Percentiles rank a stretch among this genome's conserved stretches.
These are phyloP conservation scores for Byssochlamys sp. DNA, from an alignment of 2,329 filamentous ascomycete genomes.

Conservation along the genomic window DNA sequence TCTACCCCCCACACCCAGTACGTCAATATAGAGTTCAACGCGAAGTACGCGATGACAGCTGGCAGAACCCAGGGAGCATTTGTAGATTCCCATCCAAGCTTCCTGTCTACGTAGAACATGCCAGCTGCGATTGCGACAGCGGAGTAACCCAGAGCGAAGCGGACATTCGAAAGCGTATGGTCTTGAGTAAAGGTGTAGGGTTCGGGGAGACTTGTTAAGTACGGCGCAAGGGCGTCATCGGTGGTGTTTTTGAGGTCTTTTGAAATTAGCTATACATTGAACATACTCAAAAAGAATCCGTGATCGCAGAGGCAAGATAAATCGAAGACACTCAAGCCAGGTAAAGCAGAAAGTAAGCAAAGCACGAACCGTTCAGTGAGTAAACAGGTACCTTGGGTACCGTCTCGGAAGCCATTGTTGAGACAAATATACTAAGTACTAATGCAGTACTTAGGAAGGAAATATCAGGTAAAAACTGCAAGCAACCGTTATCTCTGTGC, in stretches of 20 bases:
- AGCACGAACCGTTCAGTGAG: slow-evolving; percentile 33
- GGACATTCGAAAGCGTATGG: slow-evolving; percentile 70
- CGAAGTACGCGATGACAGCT: slow-evolving; percentile 69
- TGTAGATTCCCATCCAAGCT: slow-evolving; percentile 76
- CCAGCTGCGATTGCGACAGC: slow-evolving; percentile 71
- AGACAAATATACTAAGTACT: not conserved
- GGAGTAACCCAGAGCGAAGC: slow-evolving; percentile 70
- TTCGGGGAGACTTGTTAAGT: slow-evolving; percentile 71
- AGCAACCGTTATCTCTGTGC: not conserved
- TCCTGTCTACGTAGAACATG: slow-evolving; percentile 87
- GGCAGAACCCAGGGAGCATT: slow-evolving; percentile 65
- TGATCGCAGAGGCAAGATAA: not conserved
- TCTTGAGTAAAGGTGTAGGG: slow-evolving; percentile 61
- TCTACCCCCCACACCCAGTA: slow-evolving; percentile 80
- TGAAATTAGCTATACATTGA: slow-evolving; percentile 1
- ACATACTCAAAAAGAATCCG: not conserved
- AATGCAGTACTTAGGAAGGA: not conserved
- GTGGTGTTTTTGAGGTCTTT: slow-evolving; percentile 86
- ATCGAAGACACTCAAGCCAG: not conserved
- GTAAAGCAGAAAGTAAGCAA: slow-evolving; percentile 4
- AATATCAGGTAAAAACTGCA: not conserved
- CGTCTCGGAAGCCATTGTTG: slow-evolving; percentile 19
- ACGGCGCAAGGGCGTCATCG: slow-evolving; percentile 88
- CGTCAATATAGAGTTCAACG: slow-evolving; percentile 68
- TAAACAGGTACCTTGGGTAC: slow-evolving; percentile 36